Evolutionary conservation across 2,329 filamentous ascomycete genomes (phyloP).

Genomic region (Penicillium capsulatum): DNA sequence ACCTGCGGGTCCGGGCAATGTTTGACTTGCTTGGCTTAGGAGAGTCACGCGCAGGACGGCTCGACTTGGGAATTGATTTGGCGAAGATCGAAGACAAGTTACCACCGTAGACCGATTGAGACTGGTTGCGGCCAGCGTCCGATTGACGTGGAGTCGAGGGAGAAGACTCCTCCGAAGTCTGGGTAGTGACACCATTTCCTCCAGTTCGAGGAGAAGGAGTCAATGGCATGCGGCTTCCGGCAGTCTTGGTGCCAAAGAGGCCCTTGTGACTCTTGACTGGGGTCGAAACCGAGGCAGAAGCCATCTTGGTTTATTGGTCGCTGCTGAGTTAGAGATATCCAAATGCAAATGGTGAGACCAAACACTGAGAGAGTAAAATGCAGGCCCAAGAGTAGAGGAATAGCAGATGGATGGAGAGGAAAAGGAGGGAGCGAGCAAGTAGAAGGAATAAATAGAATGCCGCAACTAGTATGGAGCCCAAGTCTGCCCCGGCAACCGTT

Average conservation of each 20-base stretch:
- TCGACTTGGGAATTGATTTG: slow-evolving; percentile 36
- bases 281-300: slow-evolving; percentile 76
- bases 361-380: slow-evolving; percentile 18
- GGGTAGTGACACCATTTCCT: slow-evolving; percentile 54
- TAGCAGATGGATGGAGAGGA: slow-evolving; percentile 21
- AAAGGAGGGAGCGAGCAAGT: slow-evolving; percentile 19
- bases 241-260: slow-evolving; percentile 86
- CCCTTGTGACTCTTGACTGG: slow-evolving; percentile 93
- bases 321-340: neutral
- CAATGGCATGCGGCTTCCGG: slow-evolving; percentile 89
- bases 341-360: slow-evolving; percentile 19
- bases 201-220: slow-evolving; percentile 73
- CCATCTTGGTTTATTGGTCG: slow-evolving; percentile 63
- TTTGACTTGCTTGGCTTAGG: slow-evolving; percentile 99
- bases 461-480: slow-evolving; percentile 20
- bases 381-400: slow-evolving; percentile 19
- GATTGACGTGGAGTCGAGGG: slow-evolving; percentile 66
- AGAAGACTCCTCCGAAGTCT: slow-evolving; percentile 41
- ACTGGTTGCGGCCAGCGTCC: slow-evolving; percentile 52
- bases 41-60: slow-evolving; percentile 67
- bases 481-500: slow-evolving; percentile 42
- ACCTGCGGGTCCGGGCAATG: slow-evolving; percentile 64
- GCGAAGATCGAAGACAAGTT: slow-evolving; percentile 77
- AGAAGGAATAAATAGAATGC: slow-evolving; percentile 39
- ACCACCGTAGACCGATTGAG: slow-evolving; percentile 71